A percentile compares a stretch with the other conserved stretches of the same genome.
Evolutionary conservation across 2,329 filamentous ascomycete genomes (phyloP).

Genomic region (Pseudogymnoascus sp.): DNA sequence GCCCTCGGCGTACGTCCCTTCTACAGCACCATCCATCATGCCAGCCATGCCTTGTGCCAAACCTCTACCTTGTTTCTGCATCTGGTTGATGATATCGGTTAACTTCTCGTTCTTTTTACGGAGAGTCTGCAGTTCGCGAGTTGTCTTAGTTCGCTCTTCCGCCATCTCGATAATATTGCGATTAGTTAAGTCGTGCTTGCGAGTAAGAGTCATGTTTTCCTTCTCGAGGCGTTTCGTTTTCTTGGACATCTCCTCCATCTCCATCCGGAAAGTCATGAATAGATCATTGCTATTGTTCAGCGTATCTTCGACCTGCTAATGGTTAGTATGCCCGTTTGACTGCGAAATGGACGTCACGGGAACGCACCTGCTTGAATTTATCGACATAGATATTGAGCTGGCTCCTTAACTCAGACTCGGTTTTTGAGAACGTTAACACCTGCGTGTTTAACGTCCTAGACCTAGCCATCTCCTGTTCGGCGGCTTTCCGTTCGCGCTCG

Average conservation of each 20-base stretch:
- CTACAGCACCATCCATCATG: conserved; percentile 48
- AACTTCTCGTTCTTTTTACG: conserved; percentile 76
- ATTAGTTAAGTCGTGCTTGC: conserved; percentile 89
- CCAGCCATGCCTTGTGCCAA: conserved; percentile 55
- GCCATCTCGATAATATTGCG: conserved; percentile 97
- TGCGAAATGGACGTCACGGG: conserved; percentile 15
- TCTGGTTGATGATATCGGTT: conserved; percentile 87
- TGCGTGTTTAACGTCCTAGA: conserved; percentile 82
- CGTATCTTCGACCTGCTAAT: conserved; percentile 85
- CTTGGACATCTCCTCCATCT: conserved; percentile 99
- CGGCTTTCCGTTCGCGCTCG: conserved; percentile 81
- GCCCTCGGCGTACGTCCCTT: conserved; percentile 48
- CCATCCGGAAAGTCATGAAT: conserved; percentile 92
- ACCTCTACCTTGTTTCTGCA: conserved; percentile 89
- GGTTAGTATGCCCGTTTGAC: conserved; percentile 32
- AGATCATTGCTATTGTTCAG: conserved; percentile 97
- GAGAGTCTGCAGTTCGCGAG: conserved; percentile 69
- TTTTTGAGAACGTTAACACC: conserved; percentile 92
- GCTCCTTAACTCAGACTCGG: conserved; percentile 83
- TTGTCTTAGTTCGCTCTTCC: conserved; percentile 72
- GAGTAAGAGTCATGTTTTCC: conserved; percentile 83
- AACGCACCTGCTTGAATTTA: conserved; percentile 95
- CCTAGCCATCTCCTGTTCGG: conserved; percentile 71
- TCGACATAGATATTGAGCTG: conserved; percentile 98
- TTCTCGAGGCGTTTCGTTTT: conserved; percentile 96